These are phyloP conservation scores for Leishmania aethiopica DNA, from an alignment of 208 protist genomes.

Conservation along the genomic window DNA sequence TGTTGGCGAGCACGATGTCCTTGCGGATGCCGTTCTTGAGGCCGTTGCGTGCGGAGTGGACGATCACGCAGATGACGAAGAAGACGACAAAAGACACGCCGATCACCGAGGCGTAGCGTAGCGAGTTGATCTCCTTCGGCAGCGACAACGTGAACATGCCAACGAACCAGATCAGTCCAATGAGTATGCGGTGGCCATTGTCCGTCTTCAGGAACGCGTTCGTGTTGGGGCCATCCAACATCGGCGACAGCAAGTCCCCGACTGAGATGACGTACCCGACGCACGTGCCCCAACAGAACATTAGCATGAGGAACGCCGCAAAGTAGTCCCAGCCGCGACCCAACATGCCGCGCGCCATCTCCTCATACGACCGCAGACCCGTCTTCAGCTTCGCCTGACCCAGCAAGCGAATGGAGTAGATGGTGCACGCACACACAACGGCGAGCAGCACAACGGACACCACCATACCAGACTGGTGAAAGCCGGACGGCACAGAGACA, in stretches of 20 bases:
- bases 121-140: slow-evolving; percentile 88
- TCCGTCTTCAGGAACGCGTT: slow-evolving; percentile 46
- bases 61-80: slow-evolving; percentile 78
- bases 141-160: slow-evolving; percentile 78
- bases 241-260: slow-evolving; percentile 60
- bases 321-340: slow-evolving; percentile 76
- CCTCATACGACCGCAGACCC: slow-evolving; percentile 77
- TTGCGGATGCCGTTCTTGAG: slow-evolving; percentile 34
- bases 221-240: slow-evolving; percentile 42
- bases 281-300: slow-evolving; percentile 83
- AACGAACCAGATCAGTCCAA: slow-evolving; percentile 53
- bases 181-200: slow-evolving; percentile 50
- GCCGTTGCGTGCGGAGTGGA: slow-evolving; percentile 59
- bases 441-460: slow-evolving; percentile 56
- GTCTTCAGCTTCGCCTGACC: slow-evolving; percentile 63
- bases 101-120: slow-evolving; percentile 77
- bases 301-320: slow-evolving; percentile 69
- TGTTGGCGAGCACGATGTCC: slow-evolving; percentile 43
- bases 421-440: slow-evolving; percentile 50
- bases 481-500: slow-evolving; percentile 68
- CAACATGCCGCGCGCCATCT: slow-evolving; percentile 62
- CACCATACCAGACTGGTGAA: slow-evolving; percentile 67
- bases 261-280: slow-evolving; percentile 84
- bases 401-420: slow-evolving; percentile 85
- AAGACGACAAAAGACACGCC: slow-evolving; percentile 77